These are phyloP conservation scores for Camelina sativa DNA, from an alignment of 345 rosid genomes.

Conservation along the genomic window DNA sequence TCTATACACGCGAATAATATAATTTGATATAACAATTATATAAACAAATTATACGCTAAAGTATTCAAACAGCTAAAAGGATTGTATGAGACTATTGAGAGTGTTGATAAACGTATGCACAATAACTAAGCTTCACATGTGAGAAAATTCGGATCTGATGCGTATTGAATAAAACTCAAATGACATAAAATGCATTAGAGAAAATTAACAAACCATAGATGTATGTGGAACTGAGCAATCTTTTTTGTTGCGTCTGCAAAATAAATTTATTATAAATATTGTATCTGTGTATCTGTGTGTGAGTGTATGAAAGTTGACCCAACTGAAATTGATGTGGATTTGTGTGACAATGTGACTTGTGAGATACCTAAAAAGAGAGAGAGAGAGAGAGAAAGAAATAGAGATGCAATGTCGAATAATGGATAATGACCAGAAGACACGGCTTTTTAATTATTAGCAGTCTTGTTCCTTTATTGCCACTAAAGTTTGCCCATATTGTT, in stretches of 20 bases:
- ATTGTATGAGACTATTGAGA: background rate
- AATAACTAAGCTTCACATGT: background rate
- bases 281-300: background rate
- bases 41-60: background rate
- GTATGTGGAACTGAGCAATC: constrained; percentile 1
- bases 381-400: background rate
- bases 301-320: constrained; percentile 40
- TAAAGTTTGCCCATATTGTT: constrained; percentile 29
- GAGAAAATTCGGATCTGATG: background rate
- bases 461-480: constrained; percentile 28
- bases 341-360: constrained; percentile 39
- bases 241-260: constrained; percentile 31
- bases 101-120: background rate
- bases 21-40: background rate
- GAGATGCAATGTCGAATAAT: constrained; percentile 35
- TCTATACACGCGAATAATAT: background rate
- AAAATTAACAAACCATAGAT: background rate
- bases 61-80: background rate
- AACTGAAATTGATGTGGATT: constrained; percentile 10
- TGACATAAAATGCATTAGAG: background rate
- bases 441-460: constrained; percentile 35
- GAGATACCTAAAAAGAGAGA: constrained; percentile 33
- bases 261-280: background rate
- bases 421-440: constrained; percentile 42
- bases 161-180: background rate